A percentile compares a stretch with the other conserved stretches of the same genome.
Evolutionary conservation across 2,329 filamentous ascomycete genomes (phyloP).

Genomic region (Huntiella moniliformis): DNA sequence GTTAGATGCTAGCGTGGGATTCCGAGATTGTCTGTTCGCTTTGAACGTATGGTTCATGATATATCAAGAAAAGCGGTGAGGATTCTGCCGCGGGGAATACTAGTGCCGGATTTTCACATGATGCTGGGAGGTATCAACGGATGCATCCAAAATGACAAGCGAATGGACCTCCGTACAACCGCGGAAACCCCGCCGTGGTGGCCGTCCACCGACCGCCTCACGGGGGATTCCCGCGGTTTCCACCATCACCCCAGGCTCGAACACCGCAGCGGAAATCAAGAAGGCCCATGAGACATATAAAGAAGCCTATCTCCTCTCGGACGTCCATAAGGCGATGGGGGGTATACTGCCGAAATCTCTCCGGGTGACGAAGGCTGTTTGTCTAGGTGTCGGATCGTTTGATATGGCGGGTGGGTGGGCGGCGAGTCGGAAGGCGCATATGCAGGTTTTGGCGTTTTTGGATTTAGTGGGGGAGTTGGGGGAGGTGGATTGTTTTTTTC

Average conservation of each 20-base stretch:
- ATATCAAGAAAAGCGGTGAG: too few relatives aligned
- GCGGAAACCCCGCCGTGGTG: neutral
- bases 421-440: conserved; percentile 26
- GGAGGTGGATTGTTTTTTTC: conserved; percentile 28
- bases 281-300: neutral
- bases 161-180: conserved; percentile 6
- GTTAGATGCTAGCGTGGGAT: too few relatives aligned
- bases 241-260: neutral
- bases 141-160: neutral
- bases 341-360: neutral
- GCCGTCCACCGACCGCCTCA: neutral
- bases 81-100: too few relatives aligned
- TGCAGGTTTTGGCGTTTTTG: conserved; percentile 35
- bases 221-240: neutral
- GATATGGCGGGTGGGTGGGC: conserved; percentile 29
- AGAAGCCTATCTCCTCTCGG: neutral
- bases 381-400: conserved; percentile 36
- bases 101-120: too few relatives aligned
- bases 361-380: conserved; percentile 22
- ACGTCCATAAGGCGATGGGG: neutral
- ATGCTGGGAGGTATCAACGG: too few relatives aligned
- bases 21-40: too few relatives aligned
- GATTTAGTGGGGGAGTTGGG: conserved; percentile 23
- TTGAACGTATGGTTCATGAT: too few relatives aligned
- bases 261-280: conserved; percentile 1